These are phyloP conservation scores for Conidiobolus incongruus DNA, from an alignment of 371 early-diverging fungal species.

Conservation along the genomic window DNA sequence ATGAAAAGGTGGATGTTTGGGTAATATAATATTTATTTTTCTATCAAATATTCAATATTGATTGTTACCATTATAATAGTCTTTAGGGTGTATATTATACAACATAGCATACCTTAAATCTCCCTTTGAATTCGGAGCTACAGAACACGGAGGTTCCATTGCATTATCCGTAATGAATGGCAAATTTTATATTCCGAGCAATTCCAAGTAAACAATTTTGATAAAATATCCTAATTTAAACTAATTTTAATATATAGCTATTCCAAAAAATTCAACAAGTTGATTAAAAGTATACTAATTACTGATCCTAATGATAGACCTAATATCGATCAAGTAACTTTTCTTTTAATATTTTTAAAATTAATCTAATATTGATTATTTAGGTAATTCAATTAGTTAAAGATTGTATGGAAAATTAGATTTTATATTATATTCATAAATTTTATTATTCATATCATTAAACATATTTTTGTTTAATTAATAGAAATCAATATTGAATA, in stretches of 20 bases:
- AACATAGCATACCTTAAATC: constrained; percentile 49
- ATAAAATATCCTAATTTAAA: background rate
- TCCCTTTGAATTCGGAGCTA: constrained; percentile 44
- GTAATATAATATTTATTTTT: constrained; percentile 7
- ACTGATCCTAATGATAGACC: constrained; percentile 40
- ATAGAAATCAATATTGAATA: no score
- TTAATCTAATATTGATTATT: background rate
- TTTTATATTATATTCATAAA: no score
- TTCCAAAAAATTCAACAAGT: constrained; percentile 25
- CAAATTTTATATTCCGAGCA: constrained; percentile 29
- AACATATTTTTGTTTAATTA: no score
- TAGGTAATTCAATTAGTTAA: no score
- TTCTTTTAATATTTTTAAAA: background rate
- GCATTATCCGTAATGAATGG: constrained; percentile 46
- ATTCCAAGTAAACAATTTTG: constrained; percentile 7
- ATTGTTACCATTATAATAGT: constrained; percentile 9
- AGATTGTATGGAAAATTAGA: no score
- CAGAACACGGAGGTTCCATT: constrained; percentile 45
- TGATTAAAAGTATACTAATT: constrained; percentile 38
- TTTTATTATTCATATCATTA: no score
- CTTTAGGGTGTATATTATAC: constrained; percentile 49
- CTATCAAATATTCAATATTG: no score
- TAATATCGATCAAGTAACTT: constrained; percentile 23
- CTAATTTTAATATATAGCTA: constrained; percentile 14
- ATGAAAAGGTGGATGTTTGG: constrained; percentile 61